These are phyloP conservation scores for Neofusicoccum ribis DNA, from an alignment of 2,329 filamentous ascomycete genomes.

Conservation along the genomic window DNA sequence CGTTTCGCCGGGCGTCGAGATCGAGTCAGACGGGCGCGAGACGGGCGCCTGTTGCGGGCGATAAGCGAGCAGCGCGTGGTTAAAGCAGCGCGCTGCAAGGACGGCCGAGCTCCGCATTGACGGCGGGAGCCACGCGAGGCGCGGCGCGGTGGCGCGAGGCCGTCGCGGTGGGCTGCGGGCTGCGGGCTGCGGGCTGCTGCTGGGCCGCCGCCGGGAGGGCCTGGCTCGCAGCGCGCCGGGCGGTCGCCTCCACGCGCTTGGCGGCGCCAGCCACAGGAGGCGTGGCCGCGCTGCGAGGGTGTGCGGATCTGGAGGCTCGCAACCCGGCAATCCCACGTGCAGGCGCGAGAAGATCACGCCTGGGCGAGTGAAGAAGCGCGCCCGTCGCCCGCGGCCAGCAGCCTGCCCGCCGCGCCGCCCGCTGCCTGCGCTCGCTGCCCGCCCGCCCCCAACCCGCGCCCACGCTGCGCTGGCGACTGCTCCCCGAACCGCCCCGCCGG, in stretches of 20 bases:
- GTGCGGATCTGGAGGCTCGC: conserved; percentile 9
- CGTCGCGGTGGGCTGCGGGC: neutral
- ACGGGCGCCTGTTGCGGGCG: neutral
- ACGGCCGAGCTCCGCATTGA: neutral
- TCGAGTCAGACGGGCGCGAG: neutral
- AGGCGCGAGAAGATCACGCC: neutral
- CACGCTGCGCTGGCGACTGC: conserved; percentile 12
- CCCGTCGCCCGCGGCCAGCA: neutral
- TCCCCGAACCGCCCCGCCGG: conserved; percentile 4
- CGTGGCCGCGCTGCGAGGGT: neutral
- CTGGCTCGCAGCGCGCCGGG: neutral
- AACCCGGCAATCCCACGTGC: conserved; percentile 16
- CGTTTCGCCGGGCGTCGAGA: conserved; percentile 8
- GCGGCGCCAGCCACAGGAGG: conserved; percentile 1
- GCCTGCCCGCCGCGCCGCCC: neutral
- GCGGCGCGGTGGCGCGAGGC: neutral
- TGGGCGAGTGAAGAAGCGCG: neutral
- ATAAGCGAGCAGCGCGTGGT: conserved; percentile 17
- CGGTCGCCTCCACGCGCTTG: neutral
- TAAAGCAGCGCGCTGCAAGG: conserved; percentile 12
- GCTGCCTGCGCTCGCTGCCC: neutral
- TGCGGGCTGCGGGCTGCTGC: neutral
- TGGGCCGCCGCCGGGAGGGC: neutral
- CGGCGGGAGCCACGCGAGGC: conserved; percentile 10
- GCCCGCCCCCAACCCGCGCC: conserved; percentile 1